Evolutionary conservation across 2,329 filamentous ascomycete species (phyloP), one percentile per base, ranked within the genome.

Genomic region (Paecilomyces sp.): DNA sequence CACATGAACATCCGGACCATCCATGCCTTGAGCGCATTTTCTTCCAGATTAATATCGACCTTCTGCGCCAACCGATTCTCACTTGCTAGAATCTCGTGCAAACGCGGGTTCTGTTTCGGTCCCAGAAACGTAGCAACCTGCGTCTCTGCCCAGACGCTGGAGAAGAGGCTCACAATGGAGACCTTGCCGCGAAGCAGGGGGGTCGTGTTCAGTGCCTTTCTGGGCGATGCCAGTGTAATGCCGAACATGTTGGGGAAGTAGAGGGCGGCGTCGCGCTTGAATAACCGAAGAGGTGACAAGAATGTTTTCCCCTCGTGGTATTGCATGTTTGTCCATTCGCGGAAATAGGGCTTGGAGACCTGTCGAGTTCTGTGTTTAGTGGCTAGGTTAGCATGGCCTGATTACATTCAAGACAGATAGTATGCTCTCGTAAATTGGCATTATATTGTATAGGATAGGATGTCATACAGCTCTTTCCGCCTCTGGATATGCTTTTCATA

Each of bases 201-300:
- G 7, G 92, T 97, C 1, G 92, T 96, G 75, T 96, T 85, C 52
- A 80, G 73, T 55, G 77, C 76, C 60, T 78, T 79, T 69, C 77
- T 77, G 56, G 77, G 77, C 65, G 85, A 86, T 58, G 84, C 77
- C 31, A 97, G 81, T 1, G 92, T 97, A 66, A 84, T 81, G 54
- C 94, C 94, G 72, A 84, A 85, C 60, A 99, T 81, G 77, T 99
- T 99, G 54, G 94, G 94, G 78, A 99, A 97, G 80, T 89, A 97
- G 64, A 97, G 84, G 4, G 93, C 89, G 57, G 87, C 83, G 47
- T 95, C 90, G 64, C 83, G 83, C 69, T 87, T 89, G 82, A 97
- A 97, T 55, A 93, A 83, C n/a, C 88, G 83, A 3, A 89, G 85
- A 41, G 93, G 93, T 22, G 91, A 87, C 57, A 93, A 80, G 77